Evolutionary conservation across 148 eudicot genomes (phyloP), one percentile per base, ranked within the genome.

Genomic region (Euryodendron excelsum): DNA sequence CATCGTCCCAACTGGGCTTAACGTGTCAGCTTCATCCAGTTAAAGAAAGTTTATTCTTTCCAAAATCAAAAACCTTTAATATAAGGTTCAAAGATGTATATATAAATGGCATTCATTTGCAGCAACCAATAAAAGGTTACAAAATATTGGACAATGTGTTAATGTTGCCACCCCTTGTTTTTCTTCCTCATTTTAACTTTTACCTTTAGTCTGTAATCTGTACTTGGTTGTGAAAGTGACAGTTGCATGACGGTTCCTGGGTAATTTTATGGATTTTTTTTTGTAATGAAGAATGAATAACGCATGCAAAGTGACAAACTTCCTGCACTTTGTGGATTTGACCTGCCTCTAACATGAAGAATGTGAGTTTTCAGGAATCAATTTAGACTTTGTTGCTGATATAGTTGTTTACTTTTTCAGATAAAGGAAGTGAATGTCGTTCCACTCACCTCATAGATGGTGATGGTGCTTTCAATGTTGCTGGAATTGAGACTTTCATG

Each of bases 381-480:
- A 36, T 77, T 21, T 56, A 63, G 47, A n/a, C 63, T 75, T 62
- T 71, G 21, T 72, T 39, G 33, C 67, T 73, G 69, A 78, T 71
- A 13, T 37, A 74, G 33, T 47, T 70, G 20, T 78, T 68, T 59
- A 18, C 52, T 33, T 77, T 80, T 60, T 74, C 90, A 92, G 98
- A 87, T 70, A 77, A 79, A 48, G 82, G 78, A 30, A 79, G 69
- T 21, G 91, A 79, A 36, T 82, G 90, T 86, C 90, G 94, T 81
- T 90, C 99, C 41, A 91, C 97, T 62, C 99, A 95, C 81, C 92
- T 95, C 61, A 89, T 95, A 64, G 98, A 91, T 37, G 99, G 98
- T 77, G 98, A 96, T 86, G 99, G 99, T 55, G 72, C 69, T 39
- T 93, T 96, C 83, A 90, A 96, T 88, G 87, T 83, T 56, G 66